Base-by-base conservation (phyloP, 106 monocot species). In the Apostasia shenzhenica region DNA sequence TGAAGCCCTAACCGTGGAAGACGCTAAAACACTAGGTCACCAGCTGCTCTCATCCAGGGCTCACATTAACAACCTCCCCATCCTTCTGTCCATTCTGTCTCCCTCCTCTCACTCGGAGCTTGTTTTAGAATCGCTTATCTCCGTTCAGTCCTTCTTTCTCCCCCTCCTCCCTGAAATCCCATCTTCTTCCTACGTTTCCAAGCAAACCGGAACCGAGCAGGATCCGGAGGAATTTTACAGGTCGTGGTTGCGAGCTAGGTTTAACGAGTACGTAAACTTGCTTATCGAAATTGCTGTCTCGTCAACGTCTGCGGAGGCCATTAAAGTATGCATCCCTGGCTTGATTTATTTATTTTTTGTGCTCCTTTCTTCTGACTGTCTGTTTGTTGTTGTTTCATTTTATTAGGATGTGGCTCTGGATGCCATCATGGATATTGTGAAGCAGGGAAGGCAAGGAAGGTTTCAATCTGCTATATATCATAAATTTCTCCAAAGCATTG, bases 61-160 rank as follows among this genome's bases (percentile, higher is more conserved):
- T 14, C 86, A 88, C 82, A 70, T 91, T 66, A 95, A 95, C 82
- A 91, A 95, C 75, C 91, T 91, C 57, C 88, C 91, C 10, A 49
- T 69, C 51, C 81, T 95, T 64, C 79, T 95, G 68, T 73, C 83
- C 26, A 49, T 81, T 58, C 73, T 95, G 41, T 82, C 84, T n/a
- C 76, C 88, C 3, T 70, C 84, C 54, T 76, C 91, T 8, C 79
- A 83, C 3, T 67, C 73, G 51, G 72, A 86, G 0, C 41, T 82
- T 71, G 78, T 76, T 14, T 74, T 86, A n/a, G 95, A 95, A 63
- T 67, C 84, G 48, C 73, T 91, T 48, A 83, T 95, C 54, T 80
- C 91, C 1, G 73, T 95, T 67, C 91, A 95, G 38, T 88, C 95
- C 11, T 95, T 88, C 80, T 95, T 95, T 79, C 45, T 78, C 51